Conservation (phyloP, 2,329 filamentous ascomycete genomes). For the Fusarium irregulare region DNA sequence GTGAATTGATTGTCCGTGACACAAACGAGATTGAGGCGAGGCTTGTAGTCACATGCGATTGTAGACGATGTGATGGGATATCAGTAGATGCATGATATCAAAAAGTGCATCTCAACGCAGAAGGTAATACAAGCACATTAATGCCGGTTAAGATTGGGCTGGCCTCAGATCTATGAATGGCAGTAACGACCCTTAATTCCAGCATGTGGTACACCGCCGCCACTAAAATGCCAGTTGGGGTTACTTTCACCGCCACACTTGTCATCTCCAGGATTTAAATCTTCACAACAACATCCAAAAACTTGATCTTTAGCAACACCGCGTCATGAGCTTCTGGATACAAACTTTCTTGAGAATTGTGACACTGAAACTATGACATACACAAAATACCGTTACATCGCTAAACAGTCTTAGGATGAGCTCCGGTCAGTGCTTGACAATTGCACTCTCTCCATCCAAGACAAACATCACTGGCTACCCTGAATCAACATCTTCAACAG, state of each 20-base stretch:
- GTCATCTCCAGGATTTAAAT: neutral
- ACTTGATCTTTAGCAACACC: neutral
- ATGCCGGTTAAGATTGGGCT: neutral
- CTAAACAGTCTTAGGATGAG: neutral
- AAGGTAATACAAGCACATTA: neutral
- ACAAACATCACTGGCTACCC: slow-evolving; percentile 17
- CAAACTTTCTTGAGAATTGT: neutral
- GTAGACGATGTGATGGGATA: neutral
- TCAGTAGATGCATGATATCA: neutral
- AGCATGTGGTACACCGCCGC: neutral
- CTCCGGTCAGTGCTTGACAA: neutral
- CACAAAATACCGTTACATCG: neutral
- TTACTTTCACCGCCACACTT: slow-evolving; percentile 5
- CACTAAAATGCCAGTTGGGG: neutral
- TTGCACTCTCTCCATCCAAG: neutral
- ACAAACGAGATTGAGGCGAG: slow-evolving; percentile 6
- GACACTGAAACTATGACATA: neutral
- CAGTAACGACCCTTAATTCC: neutral
- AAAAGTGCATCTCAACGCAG: neutral
- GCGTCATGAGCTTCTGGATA: neutral
- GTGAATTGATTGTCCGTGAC: neutral
- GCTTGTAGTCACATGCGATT: neutral
- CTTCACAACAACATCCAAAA: neutral
- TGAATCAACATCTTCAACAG: slow-evolving; percentile 31
- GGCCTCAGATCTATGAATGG: neutral